A percentile compares a stretch with the other conserved stretches of the same genome.
Conservation (phyloP, 352 stramenopile species). For the Aphanomyces astaci region DNA sequence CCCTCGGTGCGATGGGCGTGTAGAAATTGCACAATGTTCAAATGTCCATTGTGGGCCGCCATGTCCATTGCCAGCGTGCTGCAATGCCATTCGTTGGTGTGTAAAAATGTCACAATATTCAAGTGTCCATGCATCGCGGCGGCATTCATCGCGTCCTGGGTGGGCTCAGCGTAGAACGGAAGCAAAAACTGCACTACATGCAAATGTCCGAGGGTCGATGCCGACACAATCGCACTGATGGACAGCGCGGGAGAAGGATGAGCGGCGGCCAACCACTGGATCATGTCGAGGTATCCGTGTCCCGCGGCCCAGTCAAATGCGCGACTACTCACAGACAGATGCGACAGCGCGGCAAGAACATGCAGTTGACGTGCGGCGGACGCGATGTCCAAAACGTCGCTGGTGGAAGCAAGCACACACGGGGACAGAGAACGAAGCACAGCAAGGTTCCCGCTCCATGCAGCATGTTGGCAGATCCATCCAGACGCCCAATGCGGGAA, state of each 20-base stretch:
- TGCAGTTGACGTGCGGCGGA: not conserved
- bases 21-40: too few relatives aligned
- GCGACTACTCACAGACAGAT: not conserved
- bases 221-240: conserved; percentile 13
- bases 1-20: too few relatives aligned
- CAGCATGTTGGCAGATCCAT: not conserved
- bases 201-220: not conserved
- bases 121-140: not conserved
- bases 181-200: not conserved
- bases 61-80: not conserved
- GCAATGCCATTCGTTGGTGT: not conserved
- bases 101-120: not conserved
- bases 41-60: not conserved
- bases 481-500: not conserved
- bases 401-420: not conserved
- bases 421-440: not conserved
- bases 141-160: not conserved
- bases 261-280: not conserved
- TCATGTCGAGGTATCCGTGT: not conserved
- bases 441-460: not conserved
- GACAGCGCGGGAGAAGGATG: conserved; percentile 10
- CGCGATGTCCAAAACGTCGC: not conserved
- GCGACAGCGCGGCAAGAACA: conserved; percentile 2
- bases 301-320: conserved; percentile 10
- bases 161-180: not conserved